phyloP scores from a whole-genome alignment of 441 rosid species.

The Sinapis alba region DNA sequence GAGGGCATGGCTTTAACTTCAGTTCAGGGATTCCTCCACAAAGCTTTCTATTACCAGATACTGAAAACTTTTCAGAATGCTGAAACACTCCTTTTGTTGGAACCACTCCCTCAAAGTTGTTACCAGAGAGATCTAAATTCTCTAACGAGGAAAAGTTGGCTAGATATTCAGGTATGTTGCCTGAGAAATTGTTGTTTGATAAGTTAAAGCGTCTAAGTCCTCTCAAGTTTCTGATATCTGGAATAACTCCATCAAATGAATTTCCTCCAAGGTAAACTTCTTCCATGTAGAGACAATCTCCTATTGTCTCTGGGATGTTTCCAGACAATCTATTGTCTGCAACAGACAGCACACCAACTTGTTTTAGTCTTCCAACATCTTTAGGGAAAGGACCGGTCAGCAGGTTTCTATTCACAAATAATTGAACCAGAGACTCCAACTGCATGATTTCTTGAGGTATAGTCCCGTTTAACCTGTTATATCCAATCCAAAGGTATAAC shows the following conservation, averaged over 20 bases:
- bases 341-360: background rate
- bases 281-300: constrained; percentile 20
- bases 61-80: background rate
- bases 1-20: constrained; percentile 25
- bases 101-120: constrained; percentile 32
- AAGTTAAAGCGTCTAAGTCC: constrained; percentile 16
- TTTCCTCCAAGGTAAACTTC: constrained; percentile 12
- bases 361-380: background rate
- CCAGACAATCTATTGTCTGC: constrained; percentile 31
- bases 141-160: background rate
- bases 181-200: constrained; percentile 28
- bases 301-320: constrained; percentile 29
- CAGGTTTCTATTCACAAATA: background rate
- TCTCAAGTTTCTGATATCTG: constrained; percentile 20
- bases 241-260: constrained; percentile 35
- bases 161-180: constrained; percentile 29
- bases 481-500: background rate
- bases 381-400: background rate
- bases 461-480: constrained; percentile 35
- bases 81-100: constrained; percentile 20
- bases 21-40: constrained; percentile 39
- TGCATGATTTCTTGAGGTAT: constrained; percentile 36
- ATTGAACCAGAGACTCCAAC: constrained; percentile 6
- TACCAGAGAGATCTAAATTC: constrained; percentile 28
- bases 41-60: constrained; percentile 34